These are phyloP conservation scores for Apiospora pterosperma DNA, from an alignment of 2,329 filamentous ascomycete genomes.

Conservation along the genomic window DNA sequence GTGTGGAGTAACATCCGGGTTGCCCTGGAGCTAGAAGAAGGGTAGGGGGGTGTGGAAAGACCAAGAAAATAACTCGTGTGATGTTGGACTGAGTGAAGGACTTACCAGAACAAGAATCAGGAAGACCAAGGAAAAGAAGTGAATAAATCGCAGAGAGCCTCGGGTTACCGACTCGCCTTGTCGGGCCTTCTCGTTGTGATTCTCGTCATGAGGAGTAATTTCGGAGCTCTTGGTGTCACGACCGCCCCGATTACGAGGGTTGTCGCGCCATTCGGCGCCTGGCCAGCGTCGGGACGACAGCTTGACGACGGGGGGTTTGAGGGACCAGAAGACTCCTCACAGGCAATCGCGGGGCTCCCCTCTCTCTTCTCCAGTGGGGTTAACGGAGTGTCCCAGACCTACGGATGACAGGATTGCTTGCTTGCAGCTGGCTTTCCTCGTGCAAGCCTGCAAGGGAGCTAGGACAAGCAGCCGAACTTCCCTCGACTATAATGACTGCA, in stretches of 20 bases:
- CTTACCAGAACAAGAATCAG: slow-evolving; percentile 28
- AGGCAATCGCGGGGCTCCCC: neutral
- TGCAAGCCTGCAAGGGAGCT: neutral
- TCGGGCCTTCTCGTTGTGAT: slow-evolving; percentile 11
- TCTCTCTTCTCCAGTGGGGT: neutral
- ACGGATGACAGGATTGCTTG: neutral
- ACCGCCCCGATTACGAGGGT: neutral
- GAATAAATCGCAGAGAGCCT: slow-evolving; percentile 19
- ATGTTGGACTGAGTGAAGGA: slow-evolving; percentile 11
- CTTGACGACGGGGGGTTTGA: neutral
- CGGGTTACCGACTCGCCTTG: slow-evolving; percentile 7
- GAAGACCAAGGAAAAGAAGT: slow-evolving; percentile 26
- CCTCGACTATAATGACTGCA: neutral
- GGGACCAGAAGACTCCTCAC: no score
- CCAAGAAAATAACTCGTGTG: slow-evolving; percentile 16
- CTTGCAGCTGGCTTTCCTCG: neutral
- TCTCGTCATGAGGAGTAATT: slow-evolving; percentile 2
- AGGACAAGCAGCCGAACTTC: neutral
- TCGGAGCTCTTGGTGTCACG: slow-evolving; percentile 6
- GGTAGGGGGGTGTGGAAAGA: slow-evolving; percentile 16
- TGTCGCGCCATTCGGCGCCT: neutral
- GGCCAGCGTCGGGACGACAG: slow-evolving; percentile 1
- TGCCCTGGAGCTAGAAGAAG: slow-evolving; percentile 11
- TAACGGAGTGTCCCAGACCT: slow-evolving; percentile 1
- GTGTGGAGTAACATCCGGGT: slow-evolving; percentile 4